Percentiles rank a stretch among this genome's conserved stretches.
Conservation (phyloP, 2,329 filamentous ascomycete genomes). For the Pezicula radicicola region DNA sequence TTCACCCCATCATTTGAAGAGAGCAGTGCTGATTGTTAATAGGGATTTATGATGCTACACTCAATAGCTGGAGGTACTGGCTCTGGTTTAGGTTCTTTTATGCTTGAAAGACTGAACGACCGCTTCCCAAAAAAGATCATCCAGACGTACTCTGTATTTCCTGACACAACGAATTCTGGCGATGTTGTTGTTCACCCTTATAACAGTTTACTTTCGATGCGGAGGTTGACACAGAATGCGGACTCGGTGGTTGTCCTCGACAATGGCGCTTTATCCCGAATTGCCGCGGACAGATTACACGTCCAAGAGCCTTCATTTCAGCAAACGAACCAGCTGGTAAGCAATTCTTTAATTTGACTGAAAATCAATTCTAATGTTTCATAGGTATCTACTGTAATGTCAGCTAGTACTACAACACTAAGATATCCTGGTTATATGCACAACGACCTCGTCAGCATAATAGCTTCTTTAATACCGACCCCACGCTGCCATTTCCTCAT, state of each 20-base stretch:
- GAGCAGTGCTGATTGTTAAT: slow-evolving; percentile 19
- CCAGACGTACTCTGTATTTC: slow-evolving; percentile 98
- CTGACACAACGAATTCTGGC: slow-evolving; percentile 80
- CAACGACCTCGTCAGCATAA: slow-evolving; percentile 95
- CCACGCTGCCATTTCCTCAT: slow-evolving; percentile 97
- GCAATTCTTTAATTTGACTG: slow-evolving; percentile 12
- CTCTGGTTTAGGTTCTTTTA: slow-evolving; percentile 90
- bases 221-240: slow-evolving; percentile 88
- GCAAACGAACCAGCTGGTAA: slow-evolving; percentile 91
- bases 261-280: slow-evolving; percentile 89
- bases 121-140: slow-evolving; percentile 98
- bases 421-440: slow-evolving; percentile 99
- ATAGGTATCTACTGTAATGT: slow-evolving; percentile 96
- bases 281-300: slow-evolving; percentile 90
- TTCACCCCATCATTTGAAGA: not conserved
- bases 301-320: slow-evolving; percentile 95
- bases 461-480: slow-evolving; percentile 93
- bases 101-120: slow-evolving; percentile 94
- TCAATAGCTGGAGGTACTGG: slow-evolving; percentile 97
- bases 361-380: slow-evolving; percentile 9
- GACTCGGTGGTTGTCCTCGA: slow-evolving; percentile 97
- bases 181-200: slow-evolving; percentile 98
- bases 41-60: slow-evolving; percentile 98
- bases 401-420: slow-evolving; percentile 91
- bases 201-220: slow-evolving; percentile 91